phyloP scores from a whole-genome alignment of 2,329 filamentous ascomycete genomes.

The Elsinoe batatas region DNA sequence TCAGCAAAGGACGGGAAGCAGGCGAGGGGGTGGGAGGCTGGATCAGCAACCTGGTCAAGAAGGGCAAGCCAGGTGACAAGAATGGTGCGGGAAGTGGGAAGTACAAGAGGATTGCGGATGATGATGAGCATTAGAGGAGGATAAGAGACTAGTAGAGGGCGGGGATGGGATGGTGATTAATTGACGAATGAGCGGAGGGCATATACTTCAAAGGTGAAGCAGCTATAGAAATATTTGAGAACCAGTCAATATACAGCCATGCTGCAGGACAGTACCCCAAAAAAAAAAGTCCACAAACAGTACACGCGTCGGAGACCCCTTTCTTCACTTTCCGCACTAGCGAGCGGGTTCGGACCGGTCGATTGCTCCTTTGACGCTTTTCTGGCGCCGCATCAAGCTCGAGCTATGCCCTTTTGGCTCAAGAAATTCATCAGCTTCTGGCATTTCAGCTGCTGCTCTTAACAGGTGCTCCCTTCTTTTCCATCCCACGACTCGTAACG shows the following conservation, averaged over 20 bases:
- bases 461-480: not conserved
- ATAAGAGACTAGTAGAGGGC: not conserved
- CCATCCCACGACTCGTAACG: not conserved
- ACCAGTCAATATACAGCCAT: constrained; percentile 1
- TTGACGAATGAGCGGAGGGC: not conserved
- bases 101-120: constrained; percentile 39
- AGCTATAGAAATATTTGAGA: no score
- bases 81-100: constrained; percentile 31
- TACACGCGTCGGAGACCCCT: constrained; percentile 4
- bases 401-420: constrained; percentile 2
- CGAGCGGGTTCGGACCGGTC: constrained; percentile 4
- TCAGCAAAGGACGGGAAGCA: constrained; percentile 27
- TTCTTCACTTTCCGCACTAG: not conserved
- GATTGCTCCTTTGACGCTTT: not conserved
- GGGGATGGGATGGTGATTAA: not conserved
- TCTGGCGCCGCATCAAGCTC: not conserved
- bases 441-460: not conserved
- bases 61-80: constrained; percentile 38
- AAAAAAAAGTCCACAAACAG: not conserved
- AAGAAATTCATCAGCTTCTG: constrained; percentile 8
- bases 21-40: constrained; percentile 56
- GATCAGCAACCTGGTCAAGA: constrained; percentile 57
- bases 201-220: no score
- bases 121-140: constrained; percentile 23
- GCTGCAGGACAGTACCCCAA: constrained; percentile 1